Percentiles rank a stretch among this genome's conserved stretches.
These are phyloP conservation scores for Aphanomyces invadans DNA, from an alignment of 352 stramenopile species.

Conservation along the genomic window DNA sequence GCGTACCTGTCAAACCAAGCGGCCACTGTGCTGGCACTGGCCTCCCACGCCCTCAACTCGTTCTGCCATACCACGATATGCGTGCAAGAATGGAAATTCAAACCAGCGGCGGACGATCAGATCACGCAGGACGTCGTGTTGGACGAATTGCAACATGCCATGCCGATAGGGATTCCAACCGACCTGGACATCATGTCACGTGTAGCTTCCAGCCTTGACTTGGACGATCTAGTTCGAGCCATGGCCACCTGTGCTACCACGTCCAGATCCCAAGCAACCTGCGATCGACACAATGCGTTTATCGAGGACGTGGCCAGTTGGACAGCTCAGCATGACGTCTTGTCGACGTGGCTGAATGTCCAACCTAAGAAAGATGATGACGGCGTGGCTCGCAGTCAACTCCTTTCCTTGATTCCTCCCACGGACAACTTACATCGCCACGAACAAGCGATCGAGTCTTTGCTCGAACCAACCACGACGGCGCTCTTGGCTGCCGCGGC, in stretches of 20 bases:
- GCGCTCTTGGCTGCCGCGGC: background rate
- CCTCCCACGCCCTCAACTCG: background rate
- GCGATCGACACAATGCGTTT: background rate
- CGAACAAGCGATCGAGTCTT: background rate
- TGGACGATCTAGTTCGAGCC: background rate
- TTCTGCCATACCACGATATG: background rate
- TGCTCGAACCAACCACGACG: background rate
- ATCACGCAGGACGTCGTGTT: background rate
- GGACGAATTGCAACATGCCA: background rate
- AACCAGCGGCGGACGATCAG: too few relatives aligned
- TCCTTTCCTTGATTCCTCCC: background rate
- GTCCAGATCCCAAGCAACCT: background rate
- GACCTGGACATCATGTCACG: background rate
- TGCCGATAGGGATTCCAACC: background rate
- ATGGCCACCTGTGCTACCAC: background rate
- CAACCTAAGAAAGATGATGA: too few relatives aligned
- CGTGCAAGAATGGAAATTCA: slow-evolving; percentile 16
- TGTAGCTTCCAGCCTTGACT: background rate
- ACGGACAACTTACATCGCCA: background rate
- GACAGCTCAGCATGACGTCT: background rate
- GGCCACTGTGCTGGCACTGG: background rate
- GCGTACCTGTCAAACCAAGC: background rate
- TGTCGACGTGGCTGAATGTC: slow-evolving; percentile 4
- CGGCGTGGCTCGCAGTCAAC: background rate
- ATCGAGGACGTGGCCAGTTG: background rate